Conservation (phyloP, 2,329 filamentous ascomycete genomes). For the Cyphellophora attinorum region DNA sequence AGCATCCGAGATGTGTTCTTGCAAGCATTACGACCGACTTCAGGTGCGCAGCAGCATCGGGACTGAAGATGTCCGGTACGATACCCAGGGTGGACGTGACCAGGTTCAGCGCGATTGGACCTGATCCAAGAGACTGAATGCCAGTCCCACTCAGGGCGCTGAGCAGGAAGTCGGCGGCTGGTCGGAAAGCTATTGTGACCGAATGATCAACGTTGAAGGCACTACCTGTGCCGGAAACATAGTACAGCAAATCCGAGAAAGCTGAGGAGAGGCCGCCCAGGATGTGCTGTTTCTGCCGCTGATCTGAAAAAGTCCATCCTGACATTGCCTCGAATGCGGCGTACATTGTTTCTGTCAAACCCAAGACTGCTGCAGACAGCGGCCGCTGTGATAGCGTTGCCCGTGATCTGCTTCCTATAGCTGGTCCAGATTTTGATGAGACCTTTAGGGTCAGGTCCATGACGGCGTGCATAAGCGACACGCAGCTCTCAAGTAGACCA, state of each 20-base stretch:
- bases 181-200: constrained; percentile 55
- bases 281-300: constrained; percentile 59
- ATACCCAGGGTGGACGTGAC: constrained; percentile 37
- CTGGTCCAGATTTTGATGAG: constrained; percentile 1
- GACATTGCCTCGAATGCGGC: constrained; percentile 79
- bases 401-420: constrained; percentile 2
- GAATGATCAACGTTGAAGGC: constrained; percentile 36
- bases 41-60: neutral
- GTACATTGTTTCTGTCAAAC: constrained; percentile 64
- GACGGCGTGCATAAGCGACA: constrained; percentile 64
- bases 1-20: neutral
- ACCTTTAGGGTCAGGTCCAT: constrained; percentile 61
- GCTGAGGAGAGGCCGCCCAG: constrained; percentile 58
- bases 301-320: constrained; percentile 71
- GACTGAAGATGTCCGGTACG: neutral
- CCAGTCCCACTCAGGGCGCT: constrained; percentile 66
- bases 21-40: neutral
- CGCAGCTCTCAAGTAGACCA: constrained; percentile 63
- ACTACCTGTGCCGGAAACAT: constrained; percentile 67
- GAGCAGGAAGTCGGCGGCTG: constrained; percentile 66
- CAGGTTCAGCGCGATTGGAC: constrained; percentile 65
- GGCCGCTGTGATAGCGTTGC: constrained; percentile 34
- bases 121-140: constrained; percentile 61
- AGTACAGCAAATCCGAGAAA: constrained; percentile 62
- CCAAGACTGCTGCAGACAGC: constrained; percentile 47